Evolutionary conservation across 768 basidiomycete genomes (phyloP).

Genomic region (Kwoniella sp.): DNA sequence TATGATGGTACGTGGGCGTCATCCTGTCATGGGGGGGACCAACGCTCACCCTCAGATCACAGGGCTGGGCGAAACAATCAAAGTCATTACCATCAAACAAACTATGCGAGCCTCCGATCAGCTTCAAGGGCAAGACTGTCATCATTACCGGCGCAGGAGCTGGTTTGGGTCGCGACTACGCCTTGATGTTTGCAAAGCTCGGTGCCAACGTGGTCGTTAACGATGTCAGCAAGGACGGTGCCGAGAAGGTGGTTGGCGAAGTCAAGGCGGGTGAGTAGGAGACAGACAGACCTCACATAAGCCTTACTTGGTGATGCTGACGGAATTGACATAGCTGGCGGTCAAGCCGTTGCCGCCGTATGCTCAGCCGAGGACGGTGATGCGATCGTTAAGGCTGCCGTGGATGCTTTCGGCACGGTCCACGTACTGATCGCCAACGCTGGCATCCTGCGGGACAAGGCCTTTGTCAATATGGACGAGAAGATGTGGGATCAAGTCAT

Average conservation of each 20-base stretch:
- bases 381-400: slow-evolving; percentile 74
- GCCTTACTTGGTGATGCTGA: background rate
- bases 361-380: slow-evolving; percentile 91
- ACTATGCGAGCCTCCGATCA: slow-evolving; percentile 66
- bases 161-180: slow-evolving; percentile 87
- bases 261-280: slow-evolving; percentile 63
- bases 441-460: slow-evolving; percentile 88
- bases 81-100: slow-evolving; percentile 62
- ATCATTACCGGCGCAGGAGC: slow-evolving; percentile 93
- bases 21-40: background rate
- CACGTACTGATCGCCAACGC: slow-evolving; percentile 90
- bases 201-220: slow-evolving; percentile 98
- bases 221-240: slow-evolving; percentile 82
- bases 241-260: slow-evolving; percentile 79
- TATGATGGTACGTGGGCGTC: slow-evolving; percentile 38
- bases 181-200: slow-evolving; percentile 80
- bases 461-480: slow-evolving; percentile 80
- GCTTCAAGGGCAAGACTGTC: slow-evolving; percentile 83
- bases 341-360: slow-evolving; percentile 75
- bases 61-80: slow-evolving; percentile 63
- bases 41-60: slow-evolving; percentile 30
- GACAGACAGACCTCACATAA: background rate
- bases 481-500: slow-evolving; percentile 93
- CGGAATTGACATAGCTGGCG: slow-evolving; percentile 62
- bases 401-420: slow-evolving; percentile 80